A percentile compares a stretch with the other conserved stretches of the same genome.
Conservation (phyloP, 1,284 basidiomycete genomes). For the Cryptococcus floricola region DNA sequence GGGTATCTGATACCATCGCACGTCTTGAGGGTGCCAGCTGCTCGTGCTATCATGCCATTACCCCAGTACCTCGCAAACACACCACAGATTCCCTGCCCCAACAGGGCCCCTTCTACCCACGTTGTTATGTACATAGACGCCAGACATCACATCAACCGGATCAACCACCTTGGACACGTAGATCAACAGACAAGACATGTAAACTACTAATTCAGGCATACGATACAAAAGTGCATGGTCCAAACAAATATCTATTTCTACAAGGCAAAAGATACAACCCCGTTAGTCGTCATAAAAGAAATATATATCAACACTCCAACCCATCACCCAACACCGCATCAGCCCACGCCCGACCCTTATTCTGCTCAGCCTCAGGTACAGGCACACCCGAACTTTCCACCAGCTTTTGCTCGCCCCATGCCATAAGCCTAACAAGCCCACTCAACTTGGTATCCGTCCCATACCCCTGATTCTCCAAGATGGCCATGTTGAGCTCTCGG, state of each 20-base stretch:
- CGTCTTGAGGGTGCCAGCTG: too few relatives aligned
- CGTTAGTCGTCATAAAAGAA: neutral
- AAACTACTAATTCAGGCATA: neutral
- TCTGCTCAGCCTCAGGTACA: slow-evolving; percentile 21
- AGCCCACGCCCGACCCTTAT: slow-evolving; percentile 29
- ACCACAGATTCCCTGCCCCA: too few relatives aligned
- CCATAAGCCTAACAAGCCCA: slow-evolving; percentile 76
- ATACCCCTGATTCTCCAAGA: slow-evolving; percentile 84
- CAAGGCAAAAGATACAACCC: neutral
- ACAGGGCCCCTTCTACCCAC: too few relatives aligned
- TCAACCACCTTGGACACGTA: neutral
- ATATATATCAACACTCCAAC: neutral
- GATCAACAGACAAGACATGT: neutral
- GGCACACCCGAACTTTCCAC: slow-evolving; percentile 52
- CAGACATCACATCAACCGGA: neutral
- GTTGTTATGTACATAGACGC: too few relatives aligned
- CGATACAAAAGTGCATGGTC: neutral
- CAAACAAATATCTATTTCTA: neutral
- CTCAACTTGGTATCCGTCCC: slow-evolving; percentile 88
- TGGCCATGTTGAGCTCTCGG: slow-evolving; percentile 85
- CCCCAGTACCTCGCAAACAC: too few relatives aligned
- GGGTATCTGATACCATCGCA: too few relatives aligned
- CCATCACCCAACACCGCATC: slow-evolving; percentile 16
- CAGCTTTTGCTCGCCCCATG: slow-evolving; percentile 81
- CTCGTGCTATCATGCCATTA: too few relatives aligned